Evolutionary conservation across 495 filamentous ascomycete species (phyloP).

Genomic region (Darksidea phi): DNA sequence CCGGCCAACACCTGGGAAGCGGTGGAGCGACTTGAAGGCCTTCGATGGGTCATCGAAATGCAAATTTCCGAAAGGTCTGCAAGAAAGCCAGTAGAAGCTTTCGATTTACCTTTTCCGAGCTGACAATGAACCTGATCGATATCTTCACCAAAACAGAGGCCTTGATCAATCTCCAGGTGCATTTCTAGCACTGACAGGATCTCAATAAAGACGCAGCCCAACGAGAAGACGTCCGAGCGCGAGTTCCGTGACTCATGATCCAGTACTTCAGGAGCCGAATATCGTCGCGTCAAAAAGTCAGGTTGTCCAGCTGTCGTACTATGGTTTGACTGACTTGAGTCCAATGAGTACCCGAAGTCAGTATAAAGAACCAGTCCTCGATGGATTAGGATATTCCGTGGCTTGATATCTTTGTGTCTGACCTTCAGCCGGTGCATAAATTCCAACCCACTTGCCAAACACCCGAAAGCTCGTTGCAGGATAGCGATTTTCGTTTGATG

Average conservation of each 20-base stretch:
- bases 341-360: conserved; percentile 25
- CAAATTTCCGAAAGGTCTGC: no score
- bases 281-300: conserved; percentile 6
- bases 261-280: conserved; percentile 23
- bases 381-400: conserved; percentile 27
- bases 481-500: neutral
- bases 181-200: no score
- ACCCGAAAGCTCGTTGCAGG: conserved; percentile 17
- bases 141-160: no score
- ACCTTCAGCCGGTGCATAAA: conserved; percentile 25
- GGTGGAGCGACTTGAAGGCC: no score
- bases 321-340: neutral
- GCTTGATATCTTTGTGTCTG: conserved; percentile 30
- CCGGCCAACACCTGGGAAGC: no score
- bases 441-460: conserved; percentile 13
- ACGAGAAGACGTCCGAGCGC: conserved; percentile 25
- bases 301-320: conserved; percentile 15
- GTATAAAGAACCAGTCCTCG: conserved; percentile 10
- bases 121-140: no score
- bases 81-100: no score
- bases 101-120: no score
- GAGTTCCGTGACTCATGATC: conserved; percentile 6
- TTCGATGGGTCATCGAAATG: no score
- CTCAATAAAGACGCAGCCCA: conserved; percentile 27
- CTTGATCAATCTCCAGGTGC: no score